Evolutionary conservation across 495 filamentous ascomycete genomes (phyloP).

Genomic region (Penicillium maclennaniae): DNA sequence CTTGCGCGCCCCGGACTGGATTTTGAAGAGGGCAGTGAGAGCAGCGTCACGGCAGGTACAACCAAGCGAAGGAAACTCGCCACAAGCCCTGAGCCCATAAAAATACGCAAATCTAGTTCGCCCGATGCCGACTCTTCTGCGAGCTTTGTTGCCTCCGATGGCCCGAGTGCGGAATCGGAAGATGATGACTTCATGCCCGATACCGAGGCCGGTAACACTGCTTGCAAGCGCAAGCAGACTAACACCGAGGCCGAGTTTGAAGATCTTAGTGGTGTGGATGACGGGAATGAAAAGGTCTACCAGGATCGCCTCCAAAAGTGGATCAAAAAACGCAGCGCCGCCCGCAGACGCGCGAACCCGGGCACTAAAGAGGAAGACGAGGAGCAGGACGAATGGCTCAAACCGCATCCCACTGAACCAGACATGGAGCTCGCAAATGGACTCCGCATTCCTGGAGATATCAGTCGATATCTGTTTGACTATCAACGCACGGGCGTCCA

Average conservation of each 20-base stretch:
- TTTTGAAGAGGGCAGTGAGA: slow-evolving; percentile 39
- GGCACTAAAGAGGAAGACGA: slow-evolving; percentile 20
- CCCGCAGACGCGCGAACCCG: slow-evolving; percentile 49
- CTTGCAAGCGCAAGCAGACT: slow-evolving; percentile 37
- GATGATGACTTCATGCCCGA: slow-evolving; percentile 36
- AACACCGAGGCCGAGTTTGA: slow-evolving; percentile 49
- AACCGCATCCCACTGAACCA: slow-evolving; percentile 73
- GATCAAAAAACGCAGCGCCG: slow-evolving; percentile 63
- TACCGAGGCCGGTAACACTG: slow-evolving; percentile 28
- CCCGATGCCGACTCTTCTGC: slow-evolving; percentile 42
- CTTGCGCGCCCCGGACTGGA: slow-evolving; percentile 78
- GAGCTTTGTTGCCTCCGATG: slow-evolving; percentile 38
- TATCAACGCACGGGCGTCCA: slow-evolving; percentile 95
- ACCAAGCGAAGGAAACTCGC: slow-evolving; percentile 41
- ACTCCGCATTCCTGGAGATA: slow-evolving; percentile 81
- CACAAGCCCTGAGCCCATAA: slow-evolving; percentile 6
- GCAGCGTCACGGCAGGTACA: slow-evolving; percentile 16
- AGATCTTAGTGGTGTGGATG: slow-evolving; percentile 76
- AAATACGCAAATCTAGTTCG: slow-evolving; percentile 26
- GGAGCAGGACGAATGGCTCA: slow-evolving; percentile 69
- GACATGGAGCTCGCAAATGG: slow-evolving; percentile 71
- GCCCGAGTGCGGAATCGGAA: slow-evolving; percentile 26
- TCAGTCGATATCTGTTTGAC: slow-evolving; percentile 83
- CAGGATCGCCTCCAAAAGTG: slow-evolving; percentile 72
- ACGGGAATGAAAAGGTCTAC: slow-evolving; percentile 85